Conservation (phyloP, 305 asterid genomes). For the Fraxinus sp. region DNA sequence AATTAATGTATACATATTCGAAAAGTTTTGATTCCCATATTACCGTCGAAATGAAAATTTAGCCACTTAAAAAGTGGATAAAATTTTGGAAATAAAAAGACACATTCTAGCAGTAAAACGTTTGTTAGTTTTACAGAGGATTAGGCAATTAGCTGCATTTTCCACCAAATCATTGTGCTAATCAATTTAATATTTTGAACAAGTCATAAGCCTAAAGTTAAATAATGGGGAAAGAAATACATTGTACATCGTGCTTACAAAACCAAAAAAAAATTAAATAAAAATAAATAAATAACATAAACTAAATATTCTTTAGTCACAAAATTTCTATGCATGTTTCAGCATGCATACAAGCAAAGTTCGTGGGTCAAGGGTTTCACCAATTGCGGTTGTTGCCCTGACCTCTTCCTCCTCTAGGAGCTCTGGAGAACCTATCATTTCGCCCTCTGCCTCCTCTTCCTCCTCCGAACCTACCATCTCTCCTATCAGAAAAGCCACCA, state of each 20-base stretch:
- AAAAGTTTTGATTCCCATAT: not conserved
- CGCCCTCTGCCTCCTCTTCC: conserved; percentile 14
- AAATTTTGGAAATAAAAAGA: not conserved
- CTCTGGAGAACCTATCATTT: conserved; percentile 22
- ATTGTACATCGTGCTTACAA: not conserved
- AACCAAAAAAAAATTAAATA: not conserved
- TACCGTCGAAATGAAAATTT: no score
- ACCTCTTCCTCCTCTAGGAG: conserved; percentile 5
- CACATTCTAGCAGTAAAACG: not conserved
- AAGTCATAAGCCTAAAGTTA: not conserved
- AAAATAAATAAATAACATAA: not conserved
- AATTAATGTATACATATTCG: no score
- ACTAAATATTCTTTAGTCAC: not conserved
- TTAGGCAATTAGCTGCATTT: not conserved
- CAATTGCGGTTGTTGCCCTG: not conserved
- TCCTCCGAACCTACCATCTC: conserved; percentile 29
- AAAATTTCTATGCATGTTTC: not conserved
- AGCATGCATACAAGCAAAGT: not conserved
- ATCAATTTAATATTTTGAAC: not conserved
- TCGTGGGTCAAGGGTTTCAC: not conserved
- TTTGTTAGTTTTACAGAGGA: not conserved
- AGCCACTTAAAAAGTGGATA: not conserved
- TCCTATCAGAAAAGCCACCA: conserved; percentile 45
- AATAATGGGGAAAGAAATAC: not conserved
- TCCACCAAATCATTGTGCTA: not conserved